Evolutionary conservation across 768 basidiomycete species (phyloP), one percentile per base, ranked within the genome.

Genomic region (Leccinum aurantiacum): DNA sequence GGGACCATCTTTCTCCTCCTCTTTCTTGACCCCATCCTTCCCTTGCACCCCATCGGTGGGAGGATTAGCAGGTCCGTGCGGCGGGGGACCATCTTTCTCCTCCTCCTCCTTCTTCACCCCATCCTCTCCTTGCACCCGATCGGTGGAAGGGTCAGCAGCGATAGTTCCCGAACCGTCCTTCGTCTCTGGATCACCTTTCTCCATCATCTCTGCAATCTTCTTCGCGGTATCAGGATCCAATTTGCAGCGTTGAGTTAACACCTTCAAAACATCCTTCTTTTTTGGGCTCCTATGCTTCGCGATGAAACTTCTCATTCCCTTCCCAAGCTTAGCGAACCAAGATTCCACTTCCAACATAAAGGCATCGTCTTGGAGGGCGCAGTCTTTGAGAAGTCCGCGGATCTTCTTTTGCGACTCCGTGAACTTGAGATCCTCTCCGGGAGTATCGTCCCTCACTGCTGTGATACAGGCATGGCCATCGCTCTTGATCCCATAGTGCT

Each of bases 391-490:
- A 22, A 73, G 60, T 0, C 63, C 57, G 13, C 63, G 63, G 38
- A 73, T 64, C 29, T 22, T 66, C 33, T 25, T 44, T 56, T 63
- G 58, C 9, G 72, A 75, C 51, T 69, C 60, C 7, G 17, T 24
- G 37, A 63, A 73, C 48, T 73, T 71, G 56, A 33, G 52, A 15
- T 63, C 58, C 31, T 71, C 65, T 33, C 44, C 65, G 2, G 58
- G 60, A 15, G 57, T 57, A 22, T 69, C 67, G n/a, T 67, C 69
- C 37, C 51, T 60, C 22, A 71, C 71, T 15, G 71, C 62, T 1
- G 71, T 73, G 22, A 72, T 59, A 27, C 75, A 76, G 10, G 73
- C 76, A 15, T 74, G 72, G 14, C 65, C 75, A n/a, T 53, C n/a
- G 56, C 67, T 70, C 37, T 54, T 53, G 59, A 76, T 71, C 6